Base-by-base conservation (phyloP, 495 filamentous ascomycete species). In the Letharia columbiana region DNA sequence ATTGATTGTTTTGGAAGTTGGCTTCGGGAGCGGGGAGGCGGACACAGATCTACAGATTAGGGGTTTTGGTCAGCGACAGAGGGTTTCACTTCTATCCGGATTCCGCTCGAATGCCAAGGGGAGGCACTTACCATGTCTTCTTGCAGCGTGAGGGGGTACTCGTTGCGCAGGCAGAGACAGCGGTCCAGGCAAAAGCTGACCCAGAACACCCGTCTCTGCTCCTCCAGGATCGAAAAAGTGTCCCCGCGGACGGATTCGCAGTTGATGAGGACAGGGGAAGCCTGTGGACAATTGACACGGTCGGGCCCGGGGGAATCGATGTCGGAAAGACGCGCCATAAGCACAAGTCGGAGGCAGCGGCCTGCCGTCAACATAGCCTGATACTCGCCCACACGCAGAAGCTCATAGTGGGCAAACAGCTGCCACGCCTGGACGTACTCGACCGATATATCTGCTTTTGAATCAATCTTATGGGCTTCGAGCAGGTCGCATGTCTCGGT, bases 341-440 rank as follows among this genome's bases (percentile, higher is more conserved):
- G 80, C 0, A 84, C 77, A 1, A 85, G 71, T 0, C 83, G 79
- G 66, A 84, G 83, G 0, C 80, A 79, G 9, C 81, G 74, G 0
- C 83, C 83, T 0, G 81, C 80, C n/a, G 79, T 85, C 50, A 82
- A 74, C 78, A 79, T 83, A 2, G 76, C 81, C 7, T 80, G 77
- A 8, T 78, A 75, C 44, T 78, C 77, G 35, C 75, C 75, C 20
- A 75, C 77, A 5, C 79, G 73, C n/a, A 77, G 73, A 52, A 83
- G 79, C 64, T 85, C 83, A 65, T 82, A 85, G 58, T 79, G 76
- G 0, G 80, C 77, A 28, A 84, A 68, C 1, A 86, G 69, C 11
- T 85, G 74, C 83, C 82, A 85, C 0, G 82, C 77, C 64, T 85
- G 83, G 1, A 80, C 76, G 40, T 81, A 40, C 39, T 40, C 39